phyloP scores from a whole-genome alignment of 2,329 filamentous ascomycete species.

The Tolypocladium album region DNA sequence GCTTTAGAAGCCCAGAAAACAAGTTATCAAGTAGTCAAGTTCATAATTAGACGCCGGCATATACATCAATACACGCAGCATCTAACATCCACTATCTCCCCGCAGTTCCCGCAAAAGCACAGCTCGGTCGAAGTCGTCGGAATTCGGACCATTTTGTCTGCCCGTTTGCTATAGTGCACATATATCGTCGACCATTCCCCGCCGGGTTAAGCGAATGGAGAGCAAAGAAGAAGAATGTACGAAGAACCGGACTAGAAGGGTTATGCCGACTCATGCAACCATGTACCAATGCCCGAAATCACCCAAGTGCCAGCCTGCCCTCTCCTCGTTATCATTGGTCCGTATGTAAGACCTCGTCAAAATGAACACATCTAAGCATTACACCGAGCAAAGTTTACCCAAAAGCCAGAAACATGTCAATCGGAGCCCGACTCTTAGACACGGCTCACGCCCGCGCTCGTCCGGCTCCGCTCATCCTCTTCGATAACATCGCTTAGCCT shows the following conservation, averaged over 20 bases:
- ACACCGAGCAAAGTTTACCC: no score
- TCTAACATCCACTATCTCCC: background rate
- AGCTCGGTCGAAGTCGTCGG: background rate
- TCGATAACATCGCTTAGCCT: constrained; percentile 80
- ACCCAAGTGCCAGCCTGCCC: background rate
- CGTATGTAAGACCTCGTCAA: background rate
- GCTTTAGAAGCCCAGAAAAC: background rate
- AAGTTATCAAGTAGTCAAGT: background rate
- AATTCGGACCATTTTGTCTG: background rate
- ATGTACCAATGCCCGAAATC: background rate
- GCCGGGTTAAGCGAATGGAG: background rate
- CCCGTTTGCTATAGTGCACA: background rate
- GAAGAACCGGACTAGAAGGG: background rate
- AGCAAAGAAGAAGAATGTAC: background rate
- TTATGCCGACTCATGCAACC: background rate
- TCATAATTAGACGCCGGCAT: background rate
- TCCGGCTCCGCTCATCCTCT: constrained; percentile 70
- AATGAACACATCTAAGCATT: background rate
- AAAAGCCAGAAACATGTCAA: background rate
- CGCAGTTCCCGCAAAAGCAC: background rate
- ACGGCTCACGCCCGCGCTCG: constrained; percentile 56
- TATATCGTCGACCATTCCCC: background rate
- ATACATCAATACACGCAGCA: background rate
- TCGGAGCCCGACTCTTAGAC: constrained; percentile 14
- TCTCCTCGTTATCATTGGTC: no score